A percentile compares a stretch with the other conserved stretches of the same genome.
Conservation (phyloP, 805 yeast genomes). For the Candida ulmi region DNA sequence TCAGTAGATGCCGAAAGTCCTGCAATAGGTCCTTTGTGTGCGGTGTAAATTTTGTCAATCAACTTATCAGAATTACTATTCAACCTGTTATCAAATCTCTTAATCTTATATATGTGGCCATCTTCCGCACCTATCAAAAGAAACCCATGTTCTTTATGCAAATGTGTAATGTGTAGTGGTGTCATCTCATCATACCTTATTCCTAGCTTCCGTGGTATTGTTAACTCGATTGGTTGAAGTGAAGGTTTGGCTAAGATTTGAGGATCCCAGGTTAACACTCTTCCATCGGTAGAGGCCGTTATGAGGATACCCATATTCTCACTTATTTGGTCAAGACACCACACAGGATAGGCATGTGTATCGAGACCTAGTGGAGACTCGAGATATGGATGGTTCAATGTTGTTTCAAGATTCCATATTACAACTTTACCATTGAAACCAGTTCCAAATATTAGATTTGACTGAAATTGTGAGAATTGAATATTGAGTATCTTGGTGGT, state of each 20-base stretch:
- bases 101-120: slow-evolving; percentile 27
- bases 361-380: slow-evolving; percentile 10
- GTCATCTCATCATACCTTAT: slow-evolving; percentile 26
- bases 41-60: slow-evolving; percentile 16
- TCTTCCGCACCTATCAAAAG: slow-evolving; percentile 27
- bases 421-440: slow-evolving; percentile 43
- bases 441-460: slow-evolving; percentile 42
- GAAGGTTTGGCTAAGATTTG: slow-evolving; percentile 21
- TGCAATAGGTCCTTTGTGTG: slow-evolving; percentile 25
- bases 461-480: slow-evolving; percentile 33
- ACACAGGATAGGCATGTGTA: slow-evolving; percentile 22
- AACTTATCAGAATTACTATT: slow-evolving; percentile 6
- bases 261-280: slow-evolving; percentile 25
- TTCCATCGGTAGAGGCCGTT: slow-evolving; percentile 27
- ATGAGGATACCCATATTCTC: slow-evolving; percentile 18
- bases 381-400: slow-evolving; percentile 11
- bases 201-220: slow-evolving; percentile 17
- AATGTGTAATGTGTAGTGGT: slow-evolving; percentile 18
- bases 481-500: slow-evolving; percentile 34
- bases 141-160: slow-evolving; percentile 16
- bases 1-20: slow-evolving; percentile 12
- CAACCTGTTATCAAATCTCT: slow-evolving; percentile 19
- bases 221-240: slow-evolving; percentile 15
- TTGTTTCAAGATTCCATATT: slow-evolving; percentile 37
- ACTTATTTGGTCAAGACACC: slow-evolving; percentile 15